Evolutionary conservation across 352 stramenopile genomes (phyloP).

Genomic region (Phytophthora hibernalis): DNA sequence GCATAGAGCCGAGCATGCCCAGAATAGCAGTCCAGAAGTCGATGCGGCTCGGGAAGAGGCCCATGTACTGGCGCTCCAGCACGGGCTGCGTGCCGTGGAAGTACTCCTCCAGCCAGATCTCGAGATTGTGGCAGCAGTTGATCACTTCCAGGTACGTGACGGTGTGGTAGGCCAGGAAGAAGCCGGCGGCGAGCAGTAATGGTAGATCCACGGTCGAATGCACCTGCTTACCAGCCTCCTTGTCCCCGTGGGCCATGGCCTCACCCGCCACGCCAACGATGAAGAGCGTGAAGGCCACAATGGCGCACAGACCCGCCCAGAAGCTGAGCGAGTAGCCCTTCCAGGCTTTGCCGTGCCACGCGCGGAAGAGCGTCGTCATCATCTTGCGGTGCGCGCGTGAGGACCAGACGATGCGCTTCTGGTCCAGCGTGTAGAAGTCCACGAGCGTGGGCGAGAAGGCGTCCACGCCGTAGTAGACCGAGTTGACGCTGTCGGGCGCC

Average conservation of each 20-base stretch:
- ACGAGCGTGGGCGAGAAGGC: slow-evolving; percentile 87
- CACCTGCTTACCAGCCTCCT: slow-evolving; percentile 23
- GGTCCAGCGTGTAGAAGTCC: slow-evolving; percentile 86
- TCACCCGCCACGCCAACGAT: slow-evolving; percentile 68
- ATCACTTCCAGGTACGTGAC: slow-evolving; percentile 89
- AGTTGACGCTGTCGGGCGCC: slow-evolving; percentile 72
- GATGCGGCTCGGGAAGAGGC: slow-evolving; percentile 84
- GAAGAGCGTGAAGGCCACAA: slow-evolving; percentile 67
- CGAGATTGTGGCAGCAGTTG: slow-evolving; percentile 90
- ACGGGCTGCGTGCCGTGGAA: slow-evolving; percentile 78
- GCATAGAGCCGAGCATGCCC: slow-evolving; percentile 63
- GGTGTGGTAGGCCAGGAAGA: slow-evolving; percentile 62
- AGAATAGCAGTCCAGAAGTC: slow-evolving; percentile 82
- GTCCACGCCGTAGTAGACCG: slow-evolving; percentile 88
- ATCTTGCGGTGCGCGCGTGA: slow-evolving; percentile 89
- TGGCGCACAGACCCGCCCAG: slow-evolving; percentile 64
- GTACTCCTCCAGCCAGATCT: slow-evolving; percentile 89
- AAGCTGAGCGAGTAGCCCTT: slow-evolving; percentile 81
- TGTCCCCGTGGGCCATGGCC: slow-evolving; percentile 53
- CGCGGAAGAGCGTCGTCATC: slow-evolving; percentile 87
- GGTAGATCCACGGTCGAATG: slow-evolving; percentile 67
- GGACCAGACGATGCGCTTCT: slow-evolving; percentile 89
- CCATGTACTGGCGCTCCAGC: slow-evolving; percentile 69
- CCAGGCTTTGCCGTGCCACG: slow-evolving; percentile 75
- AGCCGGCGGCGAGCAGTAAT: slow-evolving; percentile 62